Conservation (phyloP, 129 eudicot genomes). For the Artemisia argyi region DNA sequence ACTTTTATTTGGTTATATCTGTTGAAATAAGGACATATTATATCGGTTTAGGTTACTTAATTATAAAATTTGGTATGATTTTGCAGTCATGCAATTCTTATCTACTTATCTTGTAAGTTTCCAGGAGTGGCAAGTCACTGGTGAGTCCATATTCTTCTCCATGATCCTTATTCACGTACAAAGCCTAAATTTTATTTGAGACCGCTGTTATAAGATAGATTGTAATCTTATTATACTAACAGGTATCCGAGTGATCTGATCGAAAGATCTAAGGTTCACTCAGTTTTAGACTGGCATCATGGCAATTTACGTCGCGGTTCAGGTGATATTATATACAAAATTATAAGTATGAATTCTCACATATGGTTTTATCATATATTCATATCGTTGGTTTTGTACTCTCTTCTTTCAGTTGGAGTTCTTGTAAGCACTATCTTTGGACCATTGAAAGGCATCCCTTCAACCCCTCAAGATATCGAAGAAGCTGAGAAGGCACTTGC, state of each 20-base stretch:
- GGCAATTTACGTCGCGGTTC: slow-evolving; percentile 75
- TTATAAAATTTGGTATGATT: neutral
- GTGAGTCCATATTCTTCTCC: slow-evolving; percentile 37
- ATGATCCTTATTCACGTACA: no score
- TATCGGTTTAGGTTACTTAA: slow-evolving; percentile 1
- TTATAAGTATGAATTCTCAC: neutral
- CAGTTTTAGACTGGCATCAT: slow-evolving; percentile 97
- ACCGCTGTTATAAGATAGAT: neutral
- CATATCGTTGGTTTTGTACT: neutral
- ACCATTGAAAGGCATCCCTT: slow-evolving; percentile 44
- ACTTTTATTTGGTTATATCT: neutral
- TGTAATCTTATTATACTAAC: neutral
- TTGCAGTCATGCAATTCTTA: slow-evolving; percentile 84
- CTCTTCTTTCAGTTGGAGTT: slow-evolving; percentile 27
- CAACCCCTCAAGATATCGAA: slow-evolving; percentile 44
- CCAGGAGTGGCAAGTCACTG: slow-evolving; percentile 80
- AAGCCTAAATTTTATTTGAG: no score
- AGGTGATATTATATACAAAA: slow-evolving; percentile 36
- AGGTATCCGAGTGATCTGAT: slow-evolving; percentile 87
- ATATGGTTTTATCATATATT: neutral
- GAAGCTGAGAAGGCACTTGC: slow-evolving; percentile 43
- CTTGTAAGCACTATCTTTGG: slow-evolving; percentile 37
- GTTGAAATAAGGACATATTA: slow-evolving; percentile 1
- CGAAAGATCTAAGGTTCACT: slow-evolving; percentile 69
- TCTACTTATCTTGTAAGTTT: slow-evolving; percentile 61